phyloP scores from a whole-genome alignment of 208 protist species.

The Acanthamoeba culbertsoni region DNA sequence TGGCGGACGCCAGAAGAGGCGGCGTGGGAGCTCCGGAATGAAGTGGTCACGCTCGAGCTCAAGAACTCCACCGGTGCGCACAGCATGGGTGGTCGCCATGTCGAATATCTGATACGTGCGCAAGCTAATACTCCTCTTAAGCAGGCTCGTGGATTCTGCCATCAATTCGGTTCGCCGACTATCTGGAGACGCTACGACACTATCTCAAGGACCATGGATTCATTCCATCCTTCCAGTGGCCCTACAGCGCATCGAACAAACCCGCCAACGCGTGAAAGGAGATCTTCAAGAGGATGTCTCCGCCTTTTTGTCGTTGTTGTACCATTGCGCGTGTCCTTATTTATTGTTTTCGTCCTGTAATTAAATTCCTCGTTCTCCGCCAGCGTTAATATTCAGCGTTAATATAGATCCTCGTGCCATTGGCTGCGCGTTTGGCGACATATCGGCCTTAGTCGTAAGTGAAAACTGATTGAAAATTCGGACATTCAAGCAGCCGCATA shows the following conservation, averaged over 20 bases:
- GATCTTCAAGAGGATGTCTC: not conserved
- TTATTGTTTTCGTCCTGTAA: not conserved
- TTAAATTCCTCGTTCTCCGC: not conserved
- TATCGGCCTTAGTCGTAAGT: too few relatives aligned
- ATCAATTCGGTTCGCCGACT: slow-evolving; percentile 23
- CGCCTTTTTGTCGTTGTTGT: not conserved
- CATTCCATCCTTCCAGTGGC: slow-evolving; percentile 56
- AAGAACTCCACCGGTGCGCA: slow-evolving; percentile 12
- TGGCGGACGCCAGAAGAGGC: not conserved
- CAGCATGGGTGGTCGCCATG: too few relatives aligned
- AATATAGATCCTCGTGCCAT: not conserved
- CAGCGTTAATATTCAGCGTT: not conserved
- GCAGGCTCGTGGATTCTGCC: slow-evolving; percentile 29
- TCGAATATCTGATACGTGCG: not conserved
- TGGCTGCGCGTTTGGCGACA: too few relatives aligned
- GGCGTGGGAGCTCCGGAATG: slow-evolving; percentile 7
- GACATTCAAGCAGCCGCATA: not conserved
- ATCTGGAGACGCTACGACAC: slow-evolving; percentile 37
- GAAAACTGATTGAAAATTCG: too few relatives aligned
- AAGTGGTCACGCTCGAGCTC: slow-evolving; percentile 54
- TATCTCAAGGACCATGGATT: slow-evolving; percentile 55
- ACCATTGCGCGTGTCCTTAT: not conserved
- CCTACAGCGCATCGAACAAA: not conserved
- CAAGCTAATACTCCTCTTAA: not conserved
- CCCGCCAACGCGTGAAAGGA: not conserved